A percentile compares a stretch with the other conserved stretches of the same genome.
Conservation (phyloP, 305 asterid species). For the Fraxinus dipetala region DNA sequence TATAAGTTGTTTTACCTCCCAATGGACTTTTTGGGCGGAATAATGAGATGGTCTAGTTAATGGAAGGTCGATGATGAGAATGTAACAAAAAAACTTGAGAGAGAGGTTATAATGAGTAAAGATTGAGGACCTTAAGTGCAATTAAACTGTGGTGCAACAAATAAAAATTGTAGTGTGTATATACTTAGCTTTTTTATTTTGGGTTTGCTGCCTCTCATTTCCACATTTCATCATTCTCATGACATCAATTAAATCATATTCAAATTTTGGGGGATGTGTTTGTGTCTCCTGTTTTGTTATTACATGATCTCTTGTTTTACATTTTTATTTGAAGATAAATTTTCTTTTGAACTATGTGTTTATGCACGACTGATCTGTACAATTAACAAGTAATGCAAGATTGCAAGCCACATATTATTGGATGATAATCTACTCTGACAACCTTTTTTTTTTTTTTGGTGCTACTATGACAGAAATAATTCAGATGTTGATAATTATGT, state of each 20-base stretch:
- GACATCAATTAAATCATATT: not conserved
- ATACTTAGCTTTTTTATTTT: not conserved
- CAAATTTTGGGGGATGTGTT: not conserved
- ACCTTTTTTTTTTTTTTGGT: not conserved
- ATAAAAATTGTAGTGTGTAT: not conserved
- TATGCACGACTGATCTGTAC: not conserved
- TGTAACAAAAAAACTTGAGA: not conserved
- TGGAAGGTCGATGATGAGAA: not conserved
- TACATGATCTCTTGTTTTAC: not conserved
- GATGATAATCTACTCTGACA: not conserved
- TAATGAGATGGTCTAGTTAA: not conserved
- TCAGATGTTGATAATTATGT: not conserved
- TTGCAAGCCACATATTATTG: not conserved
- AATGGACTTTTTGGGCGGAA: not conserved
- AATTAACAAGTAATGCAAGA: not conserved
- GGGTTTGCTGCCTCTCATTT: not conserved
- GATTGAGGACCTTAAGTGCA: not conserved
- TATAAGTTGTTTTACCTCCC: not conserved
- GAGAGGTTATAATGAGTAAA: not conserved
- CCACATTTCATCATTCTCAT: not conserved
- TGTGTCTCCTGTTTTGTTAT: not conserved
- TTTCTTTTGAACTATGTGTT: not conserved
- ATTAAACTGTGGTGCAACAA: not conserved
- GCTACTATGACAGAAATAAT: not conserved
- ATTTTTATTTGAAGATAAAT: not conserved